A percentile compares a stretch with the other conserved stretches of the same genome.
phyloP scores from a whole-genome alignment of 164 flowering plant genomes.

The Umbilicus rupestris region DNA sequence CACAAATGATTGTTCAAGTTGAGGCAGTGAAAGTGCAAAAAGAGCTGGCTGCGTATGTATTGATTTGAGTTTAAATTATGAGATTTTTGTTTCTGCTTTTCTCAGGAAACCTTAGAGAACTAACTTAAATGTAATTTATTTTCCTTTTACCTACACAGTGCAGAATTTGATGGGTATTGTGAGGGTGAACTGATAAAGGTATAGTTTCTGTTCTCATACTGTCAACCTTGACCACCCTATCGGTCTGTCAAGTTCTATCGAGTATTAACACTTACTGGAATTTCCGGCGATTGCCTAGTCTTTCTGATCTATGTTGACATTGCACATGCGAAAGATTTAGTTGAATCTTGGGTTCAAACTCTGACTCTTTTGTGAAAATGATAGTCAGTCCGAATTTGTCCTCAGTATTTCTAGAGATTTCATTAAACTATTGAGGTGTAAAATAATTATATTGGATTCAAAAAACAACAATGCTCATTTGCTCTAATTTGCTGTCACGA shows the following conservation, averaged over 20 bases:
- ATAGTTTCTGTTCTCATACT: slow-evolving; percentile 8
- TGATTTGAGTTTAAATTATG: background rate
- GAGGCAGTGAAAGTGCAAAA: slow-evolving; percentile 95
- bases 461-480: no score
- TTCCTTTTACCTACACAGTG: slow-evolving; percentile 33
- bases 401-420: no score
- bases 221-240: background rate
- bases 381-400: no score
- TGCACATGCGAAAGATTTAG: no score
- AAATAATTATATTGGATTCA: no score
- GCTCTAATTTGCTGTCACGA: no score
- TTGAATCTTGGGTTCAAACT: no score
- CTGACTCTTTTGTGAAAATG: no score
- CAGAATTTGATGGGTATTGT: slow-evolving; percentile 95
- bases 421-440: no score
- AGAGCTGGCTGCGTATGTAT: slow-evolving; percentile 82
- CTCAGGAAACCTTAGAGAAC: background rate
- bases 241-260: background rate
- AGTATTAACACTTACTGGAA: no score
- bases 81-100: background rate
- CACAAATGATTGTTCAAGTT: slow-evolving; percentile 94
- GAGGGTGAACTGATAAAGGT: slow-evolving; percentile 90
- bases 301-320: no score
- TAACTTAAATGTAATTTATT: slow-evolving; percentile 5
- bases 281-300: no score